Base-by-base conservation (phyloP, 2,329 filamentous ascomycete species). In the Colletotrichum cordylinicola region DNA sequence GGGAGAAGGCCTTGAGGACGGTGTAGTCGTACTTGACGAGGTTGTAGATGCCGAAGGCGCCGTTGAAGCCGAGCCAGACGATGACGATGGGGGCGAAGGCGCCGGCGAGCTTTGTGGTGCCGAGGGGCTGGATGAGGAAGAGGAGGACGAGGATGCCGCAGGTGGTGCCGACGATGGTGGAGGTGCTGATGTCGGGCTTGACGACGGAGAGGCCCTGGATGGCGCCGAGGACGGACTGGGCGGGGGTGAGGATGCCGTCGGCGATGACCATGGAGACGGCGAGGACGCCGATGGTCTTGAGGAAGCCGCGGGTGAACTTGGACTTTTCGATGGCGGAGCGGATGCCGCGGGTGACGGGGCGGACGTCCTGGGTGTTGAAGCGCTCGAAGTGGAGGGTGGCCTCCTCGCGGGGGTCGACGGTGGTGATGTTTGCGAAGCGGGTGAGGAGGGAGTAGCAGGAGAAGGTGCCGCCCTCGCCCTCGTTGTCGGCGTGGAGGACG, bases 401-500 rank as follows among this genome's bases (percentile, higher is more conserved):
- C 24, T 86, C 86, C 79, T 89, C 87, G 66, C 88, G 88, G 4
- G 92, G 91, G 77, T 93, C 92, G 15, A 87, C 85, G 64, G 89
- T 87, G 16, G 90, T 87, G 74, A 94, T 93, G 77, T 92, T 88
- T 70, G 89, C 88, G 86, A 90, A 80, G 18, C 91, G 86, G 6
- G 92, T 89, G 2, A 94, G 87, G 16, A 94, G 83, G 5, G 91
- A 92, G 82, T 94, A 94, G 31, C 92, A 89, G 35, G 90, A 91
- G 82, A 94, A 94, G 0, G 92, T 94, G 35, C 93, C 93, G 33
- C 93, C 93, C 80, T 94, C 92, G 60, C 93, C 93, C 80, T 94
- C 92, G 77, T 94, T 92, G 81, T 94, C 93, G 68, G 93, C 93
- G 39, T 85, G 86, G 7, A 94, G 83, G 48, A 94, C 90, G 80